A percentile compares a stretch with the other conserved stretches of the same genome.
phyloP scores from a whole-genome alignment of 176 grass and related monocot species.

The Oryza glumipatula region DNA sequence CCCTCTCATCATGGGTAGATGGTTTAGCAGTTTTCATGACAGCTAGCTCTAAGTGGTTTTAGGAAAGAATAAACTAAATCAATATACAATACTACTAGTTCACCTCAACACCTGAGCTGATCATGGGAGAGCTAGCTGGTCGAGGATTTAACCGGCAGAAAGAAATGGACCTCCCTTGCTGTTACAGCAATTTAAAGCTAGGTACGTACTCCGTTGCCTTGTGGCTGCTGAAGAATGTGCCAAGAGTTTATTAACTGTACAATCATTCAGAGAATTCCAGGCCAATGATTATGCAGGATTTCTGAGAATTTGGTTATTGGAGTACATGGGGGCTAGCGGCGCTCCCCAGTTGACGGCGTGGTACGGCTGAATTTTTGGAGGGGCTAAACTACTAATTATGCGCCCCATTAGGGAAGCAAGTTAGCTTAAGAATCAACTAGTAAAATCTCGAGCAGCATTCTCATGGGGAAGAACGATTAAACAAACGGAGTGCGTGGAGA shows the following conservation, averaged over 20 bases:
- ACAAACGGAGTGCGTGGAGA: constrained; percentile 40
- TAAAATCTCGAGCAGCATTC: constrained; percentile 48
- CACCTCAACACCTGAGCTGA: background rate
- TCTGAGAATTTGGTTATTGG: constrained; percentile 25
- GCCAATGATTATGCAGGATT: constrained; percentile 46
- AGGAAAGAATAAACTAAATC: background rate
- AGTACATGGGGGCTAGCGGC: constrained; percentile 27
- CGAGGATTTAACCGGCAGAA: constrained; percentile 10
- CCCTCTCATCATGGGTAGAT: constrained; percentile 1
- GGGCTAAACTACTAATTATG: constrained; percentile 47
- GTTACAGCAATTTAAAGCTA: constrained; percentile 25
- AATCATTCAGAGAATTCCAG: constrained; percentile 43
- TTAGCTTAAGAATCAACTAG: constrained; percentile 43
- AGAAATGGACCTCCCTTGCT: background rate
- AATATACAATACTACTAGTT: background rate
- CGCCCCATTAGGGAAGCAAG: constrained; percentile 55
- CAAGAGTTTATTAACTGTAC: constrained; percentile 6
- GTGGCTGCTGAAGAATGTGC: constrained; percentile 26
- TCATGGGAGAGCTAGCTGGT: background rate
- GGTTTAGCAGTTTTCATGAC: constrained; percentile 5
- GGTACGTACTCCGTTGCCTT: background rate
- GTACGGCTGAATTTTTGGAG: constrained; percentile 40
- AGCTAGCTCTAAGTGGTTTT: background rate
- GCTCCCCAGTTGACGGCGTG: constrained; percentile 43
- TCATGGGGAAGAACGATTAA: constrained; percentile 40